Evolutionary conservation across 2,329 filamentous ascomycete genomes (phyloP).

Genomic region (Tolypocladium capitatum): DNA sequence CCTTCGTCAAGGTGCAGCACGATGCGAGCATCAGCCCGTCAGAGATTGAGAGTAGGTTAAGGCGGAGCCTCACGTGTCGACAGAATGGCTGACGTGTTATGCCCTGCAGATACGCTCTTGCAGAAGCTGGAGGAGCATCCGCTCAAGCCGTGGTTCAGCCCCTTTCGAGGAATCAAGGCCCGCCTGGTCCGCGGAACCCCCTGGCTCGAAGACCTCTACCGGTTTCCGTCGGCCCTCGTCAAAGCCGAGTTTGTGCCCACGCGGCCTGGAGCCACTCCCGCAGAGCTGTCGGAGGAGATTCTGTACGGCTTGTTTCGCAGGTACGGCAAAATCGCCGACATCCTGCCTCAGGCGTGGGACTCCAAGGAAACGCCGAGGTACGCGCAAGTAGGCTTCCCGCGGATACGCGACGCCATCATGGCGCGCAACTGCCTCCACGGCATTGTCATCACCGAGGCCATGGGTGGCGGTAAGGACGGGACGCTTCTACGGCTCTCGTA

Average conservation of each 20-base stretch:
- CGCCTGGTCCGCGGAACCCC: conserved; percentile 70
- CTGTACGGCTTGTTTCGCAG: conserved; percentile 77
- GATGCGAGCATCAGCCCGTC: conserved; percentile 23
- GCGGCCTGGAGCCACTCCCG: conserved; percentile 53
- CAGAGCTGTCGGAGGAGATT: conserved; percentile 74
- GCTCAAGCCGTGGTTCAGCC: conserved; percentile 83
- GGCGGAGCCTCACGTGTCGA: background rate
- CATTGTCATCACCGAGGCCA: conserved; percentile 52
- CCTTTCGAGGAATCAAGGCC: conserved; percentile 57
- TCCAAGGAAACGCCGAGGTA: conserved; percentile 75
- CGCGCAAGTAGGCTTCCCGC: conserved; percentile 65
- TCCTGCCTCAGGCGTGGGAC: conserved; percentile 67
- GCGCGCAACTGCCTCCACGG: conserved; percentile 90
- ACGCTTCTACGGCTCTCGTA: conserved; percentile 75
- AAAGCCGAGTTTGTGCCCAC: conserved; percentile 75
- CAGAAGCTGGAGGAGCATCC: conserved; percentile 54
- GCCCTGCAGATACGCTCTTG: conserved; percentile 34
- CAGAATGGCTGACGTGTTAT: background rate
- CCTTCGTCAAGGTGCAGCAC: conserved; percentile 74
- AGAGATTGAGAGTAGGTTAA: conserved; percentile 26
- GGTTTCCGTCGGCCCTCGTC: conserved; percentile 62
- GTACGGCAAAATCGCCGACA: conserved; percentile 85
- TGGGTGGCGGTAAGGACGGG: conserved; percentile 61
- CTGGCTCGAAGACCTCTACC: conserved; percentile 87
- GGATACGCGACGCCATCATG: conserved; percentile 66